Evolutionary conservation across 2,329 filamentous ascomycete genomes (phyloP).

Genomic region (Venturia nashicola): DNA sequence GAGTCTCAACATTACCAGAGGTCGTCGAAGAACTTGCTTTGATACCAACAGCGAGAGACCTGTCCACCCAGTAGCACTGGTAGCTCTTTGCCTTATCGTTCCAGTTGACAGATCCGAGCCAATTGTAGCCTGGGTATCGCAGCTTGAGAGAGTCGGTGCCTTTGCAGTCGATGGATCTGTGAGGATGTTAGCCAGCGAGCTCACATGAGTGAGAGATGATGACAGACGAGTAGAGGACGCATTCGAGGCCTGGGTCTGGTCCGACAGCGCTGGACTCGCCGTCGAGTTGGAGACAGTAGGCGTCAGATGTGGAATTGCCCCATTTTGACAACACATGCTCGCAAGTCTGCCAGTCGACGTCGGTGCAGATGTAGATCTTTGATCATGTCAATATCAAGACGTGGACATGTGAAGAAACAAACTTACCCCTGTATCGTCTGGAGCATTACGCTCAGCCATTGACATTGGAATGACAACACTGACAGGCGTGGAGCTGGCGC

Average conservation of each 20-base stretch:
- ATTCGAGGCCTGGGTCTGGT: not conserved
- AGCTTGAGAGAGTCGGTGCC: not conserved
- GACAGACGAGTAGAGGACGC: not conserved
- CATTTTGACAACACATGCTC: not conserved
- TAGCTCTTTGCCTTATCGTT: conserved; percentile 5
- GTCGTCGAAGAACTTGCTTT: not conserved
- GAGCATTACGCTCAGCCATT: not conserved
- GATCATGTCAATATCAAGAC: not conserved
- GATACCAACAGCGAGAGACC: not conserved
- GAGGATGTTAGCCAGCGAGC: not conserved
- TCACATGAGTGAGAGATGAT: not conserved
- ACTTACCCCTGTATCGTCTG: not conserved
- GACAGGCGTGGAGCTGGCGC: not conserved
- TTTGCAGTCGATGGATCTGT: not conserved
- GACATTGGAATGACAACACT: not conserved
- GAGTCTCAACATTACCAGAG: not conserved
- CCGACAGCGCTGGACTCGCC: not conserved
- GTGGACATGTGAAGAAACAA: not conserved
- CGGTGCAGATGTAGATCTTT: not conserved
- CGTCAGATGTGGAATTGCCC: not conserved
- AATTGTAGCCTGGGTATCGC: not conserved
- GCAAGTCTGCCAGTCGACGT: not conserved
- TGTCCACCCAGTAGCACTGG: conserved; percentile 1
- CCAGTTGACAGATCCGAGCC: conserved; percentile 3
- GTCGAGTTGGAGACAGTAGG: not conserved